phyloP scores from a whole-genome alignment of 2,329 filamentous ascomycete genomes.

The Colletotrichum higginsianum region DNA sequence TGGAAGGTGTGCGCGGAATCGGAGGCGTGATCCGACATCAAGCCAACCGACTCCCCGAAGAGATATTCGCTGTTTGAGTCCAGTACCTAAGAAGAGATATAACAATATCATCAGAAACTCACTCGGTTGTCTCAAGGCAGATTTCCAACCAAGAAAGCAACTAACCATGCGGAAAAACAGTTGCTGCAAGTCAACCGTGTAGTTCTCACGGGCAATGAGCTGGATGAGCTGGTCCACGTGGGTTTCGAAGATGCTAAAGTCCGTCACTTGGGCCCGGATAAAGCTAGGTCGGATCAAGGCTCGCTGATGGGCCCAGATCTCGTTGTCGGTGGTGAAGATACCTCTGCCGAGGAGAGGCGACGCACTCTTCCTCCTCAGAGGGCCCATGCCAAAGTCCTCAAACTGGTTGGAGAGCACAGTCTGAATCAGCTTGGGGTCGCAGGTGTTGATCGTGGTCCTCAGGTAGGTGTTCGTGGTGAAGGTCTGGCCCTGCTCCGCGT shows the following conservation, averaged over 20 bases:
- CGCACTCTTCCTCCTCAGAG: constrained; percentile 52
- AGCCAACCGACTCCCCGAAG: constrained; percentile 63
- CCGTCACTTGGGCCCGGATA: constrained; percentile 50
- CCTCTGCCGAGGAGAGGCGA: constrained; percentile 54
- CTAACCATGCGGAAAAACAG: constrained; percentile 63
- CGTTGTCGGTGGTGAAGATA: constrained; percentile 65
- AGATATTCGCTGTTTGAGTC: constrained; percentile 70
- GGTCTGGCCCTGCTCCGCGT: constrained; percentile 21
- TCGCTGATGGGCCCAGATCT: constrained; percentile 61
- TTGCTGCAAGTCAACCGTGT: constrained; percentile 63
- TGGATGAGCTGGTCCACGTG: constrained; percentile 49
- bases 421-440: constrained; percentile 68
- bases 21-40: constrained; percentile 38
- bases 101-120: background rate
- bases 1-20: constrained; percentile 46
- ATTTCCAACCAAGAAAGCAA: background rate
- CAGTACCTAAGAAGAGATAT: constrained; percentile 7
- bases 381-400: constrained; percentile 62
- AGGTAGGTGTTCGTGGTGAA: constrained; percentile 32
- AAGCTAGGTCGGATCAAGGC: constrained; percentile 53
- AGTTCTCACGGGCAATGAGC: constrained; percentile 30
- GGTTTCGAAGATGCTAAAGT: constrained; percentile 50
- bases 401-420: constrained; percentile 68
- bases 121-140: too few relatives aligned
- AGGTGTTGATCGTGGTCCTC: constrained; percentile 44